These are phyloP conservation scores for Calocera cornea DNA, from an alignment of 768 basidiomycete genomes.

Conservation along the genomic window DNA sequence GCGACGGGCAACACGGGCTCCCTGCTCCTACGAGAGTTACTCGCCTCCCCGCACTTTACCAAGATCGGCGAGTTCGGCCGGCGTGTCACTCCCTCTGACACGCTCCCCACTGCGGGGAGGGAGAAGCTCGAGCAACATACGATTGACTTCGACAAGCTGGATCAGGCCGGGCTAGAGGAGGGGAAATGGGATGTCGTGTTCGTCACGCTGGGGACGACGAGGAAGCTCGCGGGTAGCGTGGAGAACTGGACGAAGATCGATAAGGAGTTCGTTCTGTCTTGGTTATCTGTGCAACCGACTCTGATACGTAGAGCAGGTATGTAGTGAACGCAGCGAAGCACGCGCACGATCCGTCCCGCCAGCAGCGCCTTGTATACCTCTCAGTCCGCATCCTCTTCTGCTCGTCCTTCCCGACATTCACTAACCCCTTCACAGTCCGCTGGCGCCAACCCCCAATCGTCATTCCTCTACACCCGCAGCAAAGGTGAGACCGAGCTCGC, in stretches of 20 bases:
- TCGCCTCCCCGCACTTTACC: conserved; percentile 41
- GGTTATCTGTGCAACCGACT: no score
- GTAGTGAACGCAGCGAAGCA: conserved; percentile 59
- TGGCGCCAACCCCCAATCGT: conserved; percentile 38
- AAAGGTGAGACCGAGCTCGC: conserved; percentile 63
- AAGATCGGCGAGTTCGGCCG: conserved; percentile 61
- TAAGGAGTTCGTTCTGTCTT: conserved; percentile 39
- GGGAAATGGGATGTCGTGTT: conserved; percentile 64
- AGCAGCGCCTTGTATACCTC: conserved; percentile 51
- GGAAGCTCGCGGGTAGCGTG: conserved; percentile 44
- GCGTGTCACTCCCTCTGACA: conserved; percentile 36
- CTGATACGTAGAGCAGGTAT: conserved; percentile 32
- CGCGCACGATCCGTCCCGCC: conserved; percentile 34
- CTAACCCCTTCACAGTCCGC: conserved; percentile 14
- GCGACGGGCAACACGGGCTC: conserved; percentile 60
- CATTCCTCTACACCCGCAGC: conserved; percentile 47
- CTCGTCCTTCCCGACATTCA: not conserved
- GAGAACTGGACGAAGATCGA: conserved; percentile 65
- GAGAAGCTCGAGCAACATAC: conserved; percentile 57
- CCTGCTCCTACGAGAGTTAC: conserved; percentile 45
- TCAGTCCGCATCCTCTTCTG: conserved; percentile 38
- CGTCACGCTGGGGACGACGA: conserved; percentile 61
- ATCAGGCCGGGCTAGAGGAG: conserved; percentile 36
- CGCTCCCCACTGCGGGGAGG: conserved; percentile 29
- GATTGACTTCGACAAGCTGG: conserved; percentile 56